A percentile compares a stretch with the other conserved stretches of the same genome.
These are phyloP conservation scores for Solanum habrochaites DNA, from an alignment of 257 asterid species.

Conservation along the genomic window DNA sequence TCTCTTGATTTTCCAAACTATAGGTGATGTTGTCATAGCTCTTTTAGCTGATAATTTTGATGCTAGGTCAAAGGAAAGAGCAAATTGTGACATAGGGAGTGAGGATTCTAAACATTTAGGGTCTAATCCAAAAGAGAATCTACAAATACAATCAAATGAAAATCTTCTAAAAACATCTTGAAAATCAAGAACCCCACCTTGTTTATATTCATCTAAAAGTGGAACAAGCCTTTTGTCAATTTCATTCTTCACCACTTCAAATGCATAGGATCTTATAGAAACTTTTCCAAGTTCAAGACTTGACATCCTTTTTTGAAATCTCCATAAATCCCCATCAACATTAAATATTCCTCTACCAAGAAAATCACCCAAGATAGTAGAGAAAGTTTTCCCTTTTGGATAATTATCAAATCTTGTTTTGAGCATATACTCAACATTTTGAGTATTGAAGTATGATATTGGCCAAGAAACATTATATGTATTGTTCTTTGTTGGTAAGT, in stretches of 20 bases:
- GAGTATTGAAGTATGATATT: slow-evolving; percentile 32
- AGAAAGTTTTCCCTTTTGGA: slow-evolving; percentile 35
- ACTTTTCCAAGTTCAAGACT: slow-evolving; percentile 22
- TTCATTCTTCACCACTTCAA: slow-evolving; percentile 25
- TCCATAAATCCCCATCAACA: slow-evolving; percentile 39
- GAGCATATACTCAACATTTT: slow-evolving; percentile 31
- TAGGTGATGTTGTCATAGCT: slow-evolving; percentile 27
- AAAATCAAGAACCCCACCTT: slow-evolving; percentile 11
- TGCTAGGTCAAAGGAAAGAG: slow-evolving; percentile 25
- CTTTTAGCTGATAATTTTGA: slow-evolving; percentile 35
- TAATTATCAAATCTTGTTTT: slow-evolving; percentile 26
- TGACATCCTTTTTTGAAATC: slow-evolving; percentile 28
- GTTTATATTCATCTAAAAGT: neutral
- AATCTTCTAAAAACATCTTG: slow-evolving; percentile 33
- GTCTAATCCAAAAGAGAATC: slow-evolving; percentile 37
- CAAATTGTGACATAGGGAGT: slow-evolving; percentile 25
- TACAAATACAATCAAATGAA: slow-evolving; percentile 33
- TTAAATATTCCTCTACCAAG: slow-evolving; percentile 39
- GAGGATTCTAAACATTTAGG: slow-evolving; percentile 29
- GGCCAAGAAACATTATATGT: slow-evolving; percentile 57
- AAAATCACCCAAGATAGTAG: slow-evolving; percentile 32
- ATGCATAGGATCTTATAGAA: slow-evolving; percentile 19
- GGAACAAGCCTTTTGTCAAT: slow-evolving; percentile 29
- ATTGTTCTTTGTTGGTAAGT: slow-evolving; percentile 40
- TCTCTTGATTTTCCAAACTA: slow-evolving; percentile 27